A percentile compares a stretch with the other conserved stretches of the same genome.
phyloP scores from a whole-genome alignment of 495 filamentous ascomycete species.

The Penicillium robsamsonii region DNA sequence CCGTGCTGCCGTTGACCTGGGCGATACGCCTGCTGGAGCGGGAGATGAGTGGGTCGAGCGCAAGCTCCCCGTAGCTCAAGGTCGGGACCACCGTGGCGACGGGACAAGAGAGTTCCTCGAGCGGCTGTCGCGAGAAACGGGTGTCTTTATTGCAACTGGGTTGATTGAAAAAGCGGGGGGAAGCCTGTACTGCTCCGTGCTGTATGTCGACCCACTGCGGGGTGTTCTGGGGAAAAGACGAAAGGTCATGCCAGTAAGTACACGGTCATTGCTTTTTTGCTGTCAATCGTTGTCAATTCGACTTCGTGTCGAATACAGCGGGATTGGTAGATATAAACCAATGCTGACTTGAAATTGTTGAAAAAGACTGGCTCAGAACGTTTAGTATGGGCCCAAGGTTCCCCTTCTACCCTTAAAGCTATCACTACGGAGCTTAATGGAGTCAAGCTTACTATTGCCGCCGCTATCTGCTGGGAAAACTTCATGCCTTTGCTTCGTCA shows the following conservation, averaged over 20 bases:
- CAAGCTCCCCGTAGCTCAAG: constrained; percentile 37
- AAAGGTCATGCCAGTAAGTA: constrained; percentile 81
- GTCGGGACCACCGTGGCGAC: constrained; percentile 65
- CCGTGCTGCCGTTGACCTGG: constrained; percentile 73
- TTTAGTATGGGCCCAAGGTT: constrained; percentile 87
- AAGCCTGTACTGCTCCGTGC: constrained; percentile 76
- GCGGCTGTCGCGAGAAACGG: constrained; percentile 65
- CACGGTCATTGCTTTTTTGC: background rate
- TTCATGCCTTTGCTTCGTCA: constrained; percentile 88
- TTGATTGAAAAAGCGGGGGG: constrained; percentile 78
- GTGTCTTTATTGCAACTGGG: constrained; percentile 77
- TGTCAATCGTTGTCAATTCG: background rate
- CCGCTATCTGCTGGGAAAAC: constrained; percentile 97
- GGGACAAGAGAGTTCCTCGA: constrained; percentile 84
- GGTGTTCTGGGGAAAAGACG: constrained; percentile 82
- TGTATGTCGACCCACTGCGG: constrained; percentile 74
- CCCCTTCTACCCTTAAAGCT: constrained; percentile 74
- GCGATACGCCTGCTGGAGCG: constrained; percentile 75
- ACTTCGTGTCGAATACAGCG: background rate
- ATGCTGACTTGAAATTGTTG: background rate
- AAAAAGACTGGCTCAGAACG: constrained; percentile 74
- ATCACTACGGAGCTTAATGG: constrained; percentile 78
- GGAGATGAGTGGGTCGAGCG: constrained; percentile 70
- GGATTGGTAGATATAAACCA: constrained; percentile 20
- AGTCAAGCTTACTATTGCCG: constrained; percentile 71